These are phyloP conservation scores for Euphrasia confusa DNA, from an alignment of 257 asterid genomes.

Conservation along the genomic window DNA sequence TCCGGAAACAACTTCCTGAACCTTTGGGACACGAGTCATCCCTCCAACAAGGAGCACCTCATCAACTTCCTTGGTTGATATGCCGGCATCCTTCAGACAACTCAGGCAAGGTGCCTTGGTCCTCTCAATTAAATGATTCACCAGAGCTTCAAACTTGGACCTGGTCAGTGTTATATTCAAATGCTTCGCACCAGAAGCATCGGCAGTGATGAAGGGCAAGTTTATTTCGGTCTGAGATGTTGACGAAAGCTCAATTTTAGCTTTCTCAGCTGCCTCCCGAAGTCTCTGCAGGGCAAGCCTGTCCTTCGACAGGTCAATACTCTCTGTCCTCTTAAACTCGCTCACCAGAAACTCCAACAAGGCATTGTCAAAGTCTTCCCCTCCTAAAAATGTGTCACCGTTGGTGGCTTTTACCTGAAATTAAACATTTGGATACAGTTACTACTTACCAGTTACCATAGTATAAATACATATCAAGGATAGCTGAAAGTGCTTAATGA, in stretches of 20 bases:
- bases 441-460: no score
- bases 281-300: constrained; percentile 72
- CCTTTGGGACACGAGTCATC: constrained; percentile 74
- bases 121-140: constrained; percentile 56
- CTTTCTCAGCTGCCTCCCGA: constrained; percentile 79
- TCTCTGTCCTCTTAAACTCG: constrained; percentile 59
- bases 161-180: constrained; percentile 56
- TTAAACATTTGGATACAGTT: not conserved
- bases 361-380: constrained; percentile 74
- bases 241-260: constrained; percentile 69
- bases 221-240: constrained; percentile 67
- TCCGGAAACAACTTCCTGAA: constrained; percentile 61
- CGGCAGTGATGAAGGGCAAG: constrained; percentile 69
- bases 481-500: not conserved
- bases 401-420: constrained; percentile 75
- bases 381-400: constrained; percentile 78
- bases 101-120: constrained; percentile 64
- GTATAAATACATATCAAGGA: not conserved
- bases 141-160: constrained; percentile 67
- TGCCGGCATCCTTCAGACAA: constrained; percentile 71
- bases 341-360: constrained; percentile 55
- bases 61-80: constrained; percentile 53
- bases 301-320: constrained; percentile 60
- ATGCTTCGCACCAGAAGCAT: constrained; percentile 67
- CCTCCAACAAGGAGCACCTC: constrained; percentile 82